phyloP scores from a whole-genome alignment of 352 stramenopile species.

The Phytophthora megakarya region DNA sequence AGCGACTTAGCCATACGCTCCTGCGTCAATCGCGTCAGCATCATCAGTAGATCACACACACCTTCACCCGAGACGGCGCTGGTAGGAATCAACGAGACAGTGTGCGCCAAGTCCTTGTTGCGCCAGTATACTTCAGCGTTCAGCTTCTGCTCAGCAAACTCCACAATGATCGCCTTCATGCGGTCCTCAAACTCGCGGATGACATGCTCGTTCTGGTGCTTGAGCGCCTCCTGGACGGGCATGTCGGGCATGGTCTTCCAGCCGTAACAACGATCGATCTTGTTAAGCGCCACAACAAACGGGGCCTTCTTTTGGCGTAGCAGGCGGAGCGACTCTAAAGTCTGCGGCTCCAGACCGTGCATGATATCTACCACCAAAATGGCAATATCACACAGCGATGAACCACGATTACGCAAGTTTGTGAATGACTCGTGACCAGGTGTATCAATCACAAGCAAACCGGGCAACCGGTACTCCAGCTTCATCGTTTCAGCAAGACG shows the following conservation, averaged over 20 bases:
- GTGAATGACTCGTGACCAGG: conserved; percentile 99
- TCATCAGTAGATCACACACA: conserved; percentile 97
- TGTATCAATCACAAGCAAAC: conserved; percentile 98
- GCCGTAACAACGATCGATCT: conserved; percentile 98
- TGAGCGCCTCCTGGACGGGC: conserved; percentile 92
- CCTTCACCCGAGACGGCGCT: conserved; percentile 98
- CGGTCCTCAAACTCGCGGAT: conserved; percentile 96
- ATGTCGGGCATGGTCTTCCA: conserved; percentile 97
- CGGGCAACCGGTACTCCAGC: conserved; percentile 90
- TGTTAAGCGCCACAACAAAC: conserved; percentile 99
- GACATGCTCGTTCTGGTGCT: conserved; percentile 93
- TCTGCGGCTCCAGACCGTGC: conserved; percentile 99
- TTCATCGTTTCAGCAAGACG: conserved; percentile 74
- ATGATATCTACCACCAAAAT: conserved; percentile 99
- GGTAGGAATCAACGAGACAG: conserved; percentile 98
- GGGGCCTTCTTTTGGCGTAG: conserved; percentile 94
- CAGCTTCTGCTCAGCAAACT: conserved; percentile 97
- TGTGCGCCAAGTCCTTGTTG: conserved; percentile 96
- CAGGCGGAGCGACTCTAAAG: conserved; percentile 98
- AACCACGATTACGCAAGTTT: conserved; percentile 97
- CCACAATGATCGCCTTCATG: conserved; percentile 92
- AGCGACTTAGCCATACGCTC: conserved; percentile 92
- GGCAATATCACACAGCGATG: conserved; percentile 98
- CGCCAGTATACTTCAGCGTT: conserved; percentile 99
- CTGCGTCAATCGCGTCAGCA: conserved; percentile 96